Percentiles rank a stretch among this genome's conserved stretches.
Evolutionary conservation across 202 grass and related monocot genomes (phyloP).

Genomic region (Tripidium arundinaceum): DNA sequence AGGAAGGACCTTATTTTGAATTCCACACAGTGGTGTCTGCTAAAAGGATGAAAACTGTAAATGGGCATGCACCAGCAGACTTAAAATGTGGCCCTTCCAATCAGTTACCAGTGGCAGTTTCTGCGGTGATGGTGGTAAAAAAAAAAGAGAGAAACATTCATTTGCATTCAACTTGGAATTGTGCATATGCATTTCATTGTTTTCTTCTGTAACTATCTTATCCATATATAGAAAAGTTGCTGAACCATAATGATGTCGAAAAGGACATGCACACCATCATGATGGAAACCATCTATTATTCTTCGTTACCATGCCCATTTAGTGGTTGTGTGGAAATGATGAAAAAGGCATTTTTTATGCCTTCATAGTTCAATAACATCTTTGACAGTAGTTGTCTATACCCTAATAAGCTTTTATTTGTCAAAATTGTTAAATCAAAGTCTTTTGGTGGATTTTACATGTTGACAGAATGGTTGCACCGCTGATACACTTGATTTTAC

Average conservation of each 20-base stretch:
- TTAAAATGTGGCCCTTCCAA: constrained; percentile 3
- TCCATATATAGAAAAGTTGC: background rate
- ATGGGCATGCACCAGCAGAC: constrained; percentile 4
- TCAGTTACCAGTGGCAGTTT: constrained; percentile 11
- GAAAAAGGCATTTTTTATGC: background rate
- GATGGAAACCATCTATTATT: background rate
- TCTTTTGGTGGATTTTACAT: constrained; percentile 16
- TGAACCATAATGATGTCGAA: constrained; percentile 8
- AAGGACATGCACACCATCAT: background rate
- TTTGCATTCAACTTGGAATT: constrained; percentile 11
- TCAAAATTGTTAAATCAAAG: background rate
- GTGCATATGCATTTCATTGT: background rate
- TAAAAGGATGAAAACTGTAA: constrained; percentile 44
- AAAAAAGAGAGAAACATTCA: too few species aligned
- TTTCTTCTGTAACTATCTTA: constrained; percentile 3
- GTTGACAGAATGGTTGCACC: constrained; percentile 17
- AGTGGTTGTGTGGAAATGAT: background rate
- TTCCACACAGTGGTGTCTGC: constrained; percentile 3
- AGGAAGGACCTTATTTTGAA: constrained; percentile 22
- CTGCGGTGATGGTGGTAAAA: background rate
- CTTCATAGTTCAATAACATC: constrained; percentile 11
- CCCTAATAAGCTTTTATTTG: background rate
- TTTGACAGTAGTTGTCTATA: background rate
- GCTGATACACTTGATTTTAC: constrained; percentile 20
- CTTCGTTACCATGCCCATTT: background rate